Conservation (phyloP, 345 rosid genomes). For the Melastoma malabathricum region DNA sequence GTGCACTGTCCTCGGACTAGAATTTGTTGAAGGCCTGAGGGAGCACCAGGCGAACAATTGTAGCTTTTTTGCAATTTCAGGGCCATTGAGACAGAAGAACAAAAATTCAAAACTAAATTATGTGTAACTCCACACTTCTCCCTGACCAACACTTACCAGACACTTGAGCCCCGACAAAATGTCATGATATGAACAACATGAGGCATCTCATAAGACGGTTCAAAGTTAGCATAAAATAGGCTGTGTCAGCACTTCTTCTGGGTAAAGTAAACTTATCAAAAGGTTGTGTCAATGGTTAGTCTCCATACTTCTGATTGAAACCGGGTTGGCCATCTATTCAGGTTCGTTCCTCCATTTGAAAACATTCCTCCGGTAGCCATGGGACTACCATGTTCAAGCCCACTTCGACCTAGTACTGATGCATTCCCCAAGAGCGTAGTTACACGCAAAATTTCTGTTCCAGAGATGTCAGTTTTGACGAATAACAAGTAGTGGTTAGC, state of each 20-base stretch:
- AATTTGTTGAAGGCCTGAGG: too few species aligned
- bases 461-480: constrained; percentile 93
- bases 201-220: constrained; percentile 30
- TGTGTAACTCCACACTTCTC: too few species aligned
- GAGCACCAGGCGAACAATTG: too few species aligned
- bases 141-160: too few species aligned
- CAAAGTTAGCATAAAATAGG: constrained; percentile 34
- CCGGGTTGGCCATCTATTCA: constrained; percentile 84
- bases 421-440: constrained; percentile 99
- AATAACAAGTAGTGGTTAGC: constrained; percentile 74
- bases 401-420: constrained; percentile 93
- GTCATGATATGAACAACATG: constrained; percentile 7
- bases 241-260: constrained; percentile 42
- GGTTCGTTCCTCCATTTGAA: constrained; percentile 90
- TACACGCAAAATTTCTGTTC: constrained; percentile 98
- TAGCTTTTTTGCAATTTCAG: too few species aligned
- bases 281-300: constrained; percentile 98
- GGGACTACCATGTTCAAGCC: constrained; percentile 92
- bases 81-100: too few species aligned
- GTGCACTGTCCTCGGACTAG: too few species aligned
- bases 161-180: too few species aligned
- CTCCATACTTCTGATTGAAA: constrained; percentile 98
- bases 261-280: constrained; percentile 45
- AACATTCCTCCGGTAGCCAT: constrained; percentile 79
- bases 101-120: too few species aligned